These are phyloP conservation scores for Capillidium heterosporum DNA, from an alignment of 371 early-diverging fungal genomes.

Conservation along the genomic window DNA sequence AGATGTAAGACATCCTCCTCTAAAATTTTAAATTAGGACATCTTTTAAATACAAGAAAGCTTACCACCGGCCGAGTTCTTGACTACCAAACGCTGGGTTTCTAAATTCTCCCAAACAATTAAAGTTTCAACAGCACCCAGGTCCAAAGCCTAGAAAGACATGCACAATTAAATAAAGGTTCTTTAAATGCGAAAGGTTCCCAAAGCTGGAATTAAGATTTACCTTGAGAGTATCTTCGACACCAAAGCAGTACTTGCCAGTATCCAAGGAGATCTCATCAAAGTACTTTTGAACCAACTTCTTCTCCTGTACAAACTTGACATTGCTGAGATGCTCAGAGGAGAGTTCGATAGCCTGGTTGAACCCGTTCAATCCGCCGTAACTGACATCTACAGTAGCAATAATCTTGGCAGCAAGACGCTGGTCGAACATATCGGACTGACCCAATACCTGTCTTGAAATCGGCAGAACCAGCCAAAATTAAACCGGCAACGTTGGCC, in stretches of 20 bases:
- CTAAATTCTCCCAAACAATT: conserved; percentile 94
- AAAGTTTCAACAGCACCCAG: conserved; percentile 93
- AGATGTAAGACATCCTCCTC: conserved; percentile 50
- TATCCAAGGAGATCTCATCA: conserved; percentile 92
- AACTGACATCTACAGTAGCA: conserved; percentile 93
- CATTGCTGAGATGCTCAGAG: conserved; percentile 84
- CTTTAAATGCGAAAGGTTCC: too few relatives aligned
- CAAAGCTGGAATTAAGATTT: background rate
- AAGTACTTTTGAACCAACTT: conserved; percentile 92
- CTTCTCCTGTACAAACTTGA: conserved; percentile 98
- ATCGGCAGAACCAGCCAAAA: conserved; percentile 97
- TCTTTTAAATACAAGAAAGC: background rate
- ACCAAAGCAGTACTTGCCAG: conserved; percentile 95
- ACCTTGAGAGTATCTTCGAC: conserved; percentile 88
- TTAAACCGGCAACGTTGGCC: conserved; percentile 78
- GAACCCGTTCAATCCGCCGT: conserved; percentile 99
- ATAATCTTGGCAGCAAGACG: conserved; percentile 81
- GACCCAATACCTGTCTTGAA: conserved; percentile 93
- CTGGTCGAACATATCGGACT: conserved; percentile 89
- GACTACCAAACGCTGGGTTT: conserved; percentile 49
- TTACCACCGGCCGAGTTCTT: conserved; percentile 46
- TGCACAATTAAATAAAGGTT: too few relatives aligned
- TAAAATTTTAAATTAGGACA: background rate
- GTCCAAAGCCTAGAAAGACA: conserved; percentile 47
- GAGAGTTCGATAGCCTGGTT: conserved; percentile 96